Conservation (phyloP, 2,329 filamentous ascomycete species). For the Neurospora sp. region DNA sequence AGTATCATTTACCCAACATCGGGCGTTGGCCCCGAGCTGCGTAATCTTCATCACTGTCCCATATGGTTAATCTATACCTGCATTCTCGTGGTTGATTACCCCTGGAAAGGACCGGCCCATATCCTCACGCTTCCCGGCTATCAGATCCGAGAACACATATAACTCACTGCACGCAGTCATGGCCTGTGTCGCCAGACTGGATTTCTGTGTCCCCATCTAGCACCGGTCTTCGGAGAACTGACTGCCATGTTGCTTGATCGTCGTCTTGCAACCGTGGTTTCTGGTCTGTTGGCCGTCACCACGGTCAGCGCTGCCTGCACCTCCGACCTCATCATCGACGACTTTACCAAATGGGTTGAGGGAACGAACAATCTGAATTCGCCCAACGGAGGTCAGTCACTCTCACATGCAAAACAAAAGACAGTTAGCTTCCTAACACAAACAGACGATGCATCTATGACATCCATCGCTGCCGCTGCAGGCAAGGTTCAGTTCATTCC, state of each 20-base stretch:
- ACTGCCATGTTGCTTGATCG: conserved; percentile 14
- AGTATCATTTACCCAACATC: conserved; percentile 12
- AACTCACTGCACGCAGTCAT: background rate
- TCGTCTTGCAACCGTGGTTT: conserved; percentile 13
- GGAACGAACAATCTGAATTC: conserved; percentile 20
- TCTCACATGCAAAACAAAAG: too few relatives aligned
- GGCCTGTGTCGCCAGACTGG: background rate
- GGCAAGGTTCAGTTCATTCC: conserved; percentile 41
- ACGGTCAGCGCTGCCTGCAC: conserved; percentile 17
- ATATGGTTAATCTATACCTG: conserved; percentile 3
- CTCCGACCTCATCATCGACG: conserved; percentile 21
- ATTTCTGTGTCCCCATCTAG: background rate
- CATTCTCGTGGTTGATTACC: background rate
- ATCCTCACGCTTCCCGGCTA: background rate
- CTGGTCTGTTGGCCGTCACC: conserved; percentile 11
- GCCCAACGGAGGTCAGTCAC: conserved; percentile 19
- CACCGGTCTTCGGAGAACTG: background rate
- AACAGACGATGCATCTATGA: conserved; percentile 36
- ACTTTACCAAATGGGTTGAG: conserved; percentile 20
- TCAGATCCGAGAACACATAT: background rate
- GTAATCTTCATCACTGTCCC: conserved; percentile 15
- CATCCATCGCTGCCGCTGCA: conserved; percentile 27
- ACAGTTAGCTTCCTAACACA: background rate
- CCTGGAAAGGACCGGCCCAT: background rate
- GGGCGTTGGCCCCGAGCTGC: conserved; percentile 7